These are phyloP conservation scores for Nothophytophthora sp. DNA, from an alignment of 352 stramenopile species.

Conservation along the genomic window DNA sequence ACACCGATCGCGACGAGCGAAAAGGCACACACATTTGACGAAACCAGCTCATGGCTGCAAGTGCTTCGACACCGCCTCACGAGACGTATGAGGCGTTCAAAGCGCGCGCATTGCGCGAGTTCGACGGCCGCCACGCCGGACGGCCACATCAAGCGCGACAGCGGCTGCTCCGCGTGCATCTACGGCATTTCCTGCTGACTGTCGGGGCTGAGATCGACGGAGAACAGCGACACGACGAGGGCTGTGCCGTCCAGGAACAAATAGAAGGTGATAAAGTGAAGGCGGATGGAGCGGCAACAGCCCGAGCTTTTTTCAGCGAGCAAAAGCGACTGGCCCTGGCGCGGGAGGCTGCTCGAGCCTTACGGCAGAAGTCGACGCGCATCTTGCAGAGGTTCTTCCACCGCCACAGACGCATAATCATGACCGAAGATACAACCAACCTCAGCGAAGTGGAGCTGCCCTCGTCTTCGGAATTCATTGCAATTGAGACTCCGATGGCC, in stretches of 20 bases:
- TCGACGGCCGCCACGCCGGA: conserved; percentile 14
- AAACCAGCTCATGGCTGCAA: conserved; percentile 17
- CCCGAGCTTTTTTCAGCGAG: conserved; percentile 11
- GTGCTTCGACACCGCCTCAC: not conserved
- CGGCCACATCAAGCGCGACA: conserved; percentile 9
- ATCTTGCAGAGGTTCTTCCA: conserved; percentile 11
- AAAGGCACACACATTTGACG: too few species aligned
- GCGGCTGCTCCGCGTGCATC: conserved; percentile 26
- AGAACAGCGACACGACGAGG: conserved; percentile 1
- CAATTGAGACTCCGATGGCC: not conserved
- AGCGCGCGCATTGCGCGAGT: conserved; percentile 11
- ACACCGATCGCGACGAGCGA: too few species aligned
- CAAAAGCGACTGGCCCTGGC: conserved; percentile 19
- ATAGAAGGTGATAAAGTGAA: not conserved
- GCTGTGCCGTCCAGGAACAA: not conserved
- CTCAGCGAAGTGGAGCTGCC: conserved; percentile 19
- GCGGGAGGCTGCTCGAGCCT: conserved; percentile 7
- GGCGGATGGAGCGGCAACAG: not conserved
- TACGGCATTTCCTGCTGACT: conserved; percentile 27
- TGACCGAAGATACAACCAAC: not conserved
- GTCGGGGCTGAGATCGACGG: conserved; percentile 4
- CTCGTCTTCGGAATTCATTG: conserved; percentile 26
- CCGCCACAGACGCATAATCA: not conserved
- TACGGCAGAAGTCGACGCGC: conserved; percentile 9
- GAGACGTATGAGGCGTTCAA: conserved; percentile 30